Evolutionary conservation across 768 basidiomycete species (phyloP).

Genomic region (Tylopilus intermedius): DNA sequence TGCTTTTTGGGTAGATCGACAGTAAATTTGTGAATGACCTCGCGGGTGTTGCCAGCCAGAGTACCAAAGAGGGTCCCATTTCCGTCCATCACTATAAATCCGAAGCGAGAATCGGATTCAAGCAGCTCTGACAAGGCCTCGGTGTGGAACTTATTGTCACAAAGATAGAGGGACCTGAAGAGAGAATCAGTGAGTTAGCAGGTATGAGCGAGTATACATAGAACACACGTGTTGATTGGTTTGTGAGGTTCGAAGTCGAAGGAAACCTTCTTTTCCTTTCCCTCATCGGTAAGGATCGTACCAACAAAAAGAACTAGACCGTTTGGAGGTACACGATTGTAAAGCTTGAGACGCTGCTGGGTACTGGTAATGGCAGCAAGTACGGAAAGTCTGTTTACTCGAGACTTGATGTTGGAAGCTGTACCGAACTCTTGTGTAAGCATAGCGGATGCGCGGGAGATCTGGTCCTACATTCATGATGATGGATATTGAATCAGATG

Average conservation of each 20-base stretch:
- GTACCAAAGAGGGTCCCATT: slow-evolving; percentile 96
- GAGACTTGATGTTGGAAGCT: slow-evolving; percentile 99
- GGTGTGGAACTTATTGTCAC: slow-evolving; percentile 99
- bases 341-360: slow-evolving; percentile 94
- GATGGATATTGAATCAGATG: neutral
- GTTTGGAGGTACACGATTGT: slow-evolving; percentile 93
- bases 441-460: slow-evolving; percentile 91
- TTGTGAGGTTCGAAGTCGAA: slow-evolving; percentile 99
- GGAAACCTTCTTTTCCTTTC: slow-evolving; percentile 98
- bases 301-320: slow-evolving; percentile 97
- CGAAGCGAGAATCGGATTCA: slow-evolving; percentile 95
- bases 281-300: slow-evolving; percentile 95
- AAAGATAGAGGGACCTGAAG: slow-evolving; percentile 88
- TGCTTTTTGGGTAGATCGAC: slow-evolving; percentile 99
- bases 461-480: slow-evolving; percentile 64
- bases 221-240: slow-evolving; percentile 91
- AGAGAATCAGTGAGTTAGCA: neutral
- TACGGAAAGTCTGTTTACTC: slow-evolving; percentile 95
- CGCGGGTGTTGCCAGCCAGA: slow-evolving; percentile 94
- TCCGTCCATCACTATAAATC: slow-evolving; percentile 99
- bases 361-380: slow-evolving; percentile 97
- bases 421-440: slow-evolving; percentile 98
- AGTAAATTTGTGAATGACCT: slow-evolving; percentile 96
- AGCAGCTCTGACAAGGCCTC: slow-evolving; percentile 94
- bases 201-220: neutral